Conservation (phyloP, 345 rosid species). For the Cardamine occulta region DNA sequence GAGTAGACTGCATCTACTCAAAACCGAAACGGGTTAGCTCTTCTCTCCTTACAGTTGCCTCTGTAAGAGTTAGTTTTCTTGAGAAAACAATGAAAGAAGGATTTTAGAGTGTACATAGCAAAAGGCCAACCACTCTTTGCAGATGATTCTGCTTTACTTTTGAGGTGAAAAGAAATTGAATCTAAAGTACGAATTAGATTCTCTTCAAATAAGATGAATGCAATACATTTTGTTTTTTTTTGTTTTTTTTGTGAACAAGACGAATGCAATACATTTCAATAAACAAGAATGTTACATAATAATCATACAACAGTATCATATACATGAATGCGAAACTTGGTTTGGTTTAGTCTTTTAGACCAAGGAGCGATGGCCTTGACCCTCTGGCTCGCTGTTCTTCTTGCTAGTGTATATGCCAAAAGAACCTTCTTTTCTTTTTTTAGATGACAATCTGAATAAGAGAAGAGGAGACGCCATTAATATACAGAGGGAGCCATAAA, state of each 20-base stretch:
- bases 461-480: conserved; percentile 29
- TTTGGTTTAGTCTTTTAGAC: neutral
- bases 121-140: conserved; percentile 4
- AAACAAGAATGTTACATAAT: conserved; percentile 29
- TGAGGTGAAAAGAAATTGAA: conserved; percentile 1
- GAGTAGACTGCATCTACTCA: conserved; percentile 41
- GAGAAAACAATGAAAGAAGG: conserved; percentile 13
- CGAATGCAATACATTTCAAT: conserved; percentile 7
- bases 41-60: conserved; percentile 17
- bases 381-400: conserved; percentile 35
- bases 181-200: neutral
- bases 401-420: conserved; percentile 50
- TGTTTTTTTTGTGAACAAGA: neutral
- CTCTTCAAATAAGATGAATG: conserved; percentile 3
- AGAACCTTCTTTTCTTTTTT: conserved; percentile 51
- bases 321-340: conserved; percentile 7
- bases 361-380: neutral
- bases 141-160: conserved; percentile 28
- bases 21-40: conserved; percentile 2
- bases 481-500: conserved; percentile 8
- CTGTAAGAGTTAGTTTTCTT: conserved; percentile 26
- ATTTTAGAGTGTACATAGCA: conserved; percentile 23
- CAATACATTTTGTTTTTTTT: neutral
- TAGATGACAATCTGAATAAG: conserved; percentile 51
- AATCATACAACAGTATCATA: conserved; percentile 33